phyloP scores from a whole-genome alignment of 768 basidiomycete species.

The Psilocybe sp. region DNA sequence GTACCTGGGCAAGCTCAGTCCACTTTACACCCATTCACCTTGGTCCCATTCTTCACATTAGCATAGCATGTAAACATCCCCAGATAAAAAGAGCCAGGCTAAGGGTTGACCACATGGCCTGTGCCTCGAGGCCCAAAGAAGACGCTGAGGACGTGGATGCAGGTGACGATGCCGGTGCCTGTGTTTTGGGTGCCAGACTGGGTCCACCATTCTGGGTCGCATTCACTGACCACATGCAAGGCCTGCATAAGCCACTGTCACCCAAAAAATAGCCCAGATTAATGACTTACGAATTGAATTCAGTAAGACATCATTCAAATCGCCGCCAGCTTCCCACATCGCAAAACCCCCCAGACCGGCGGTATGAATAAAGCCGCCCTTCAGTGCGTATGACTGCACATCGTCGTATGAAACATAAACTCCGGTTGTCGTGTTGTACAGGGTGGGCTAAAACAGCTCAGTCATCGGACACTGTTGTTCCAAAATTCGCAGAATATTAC shows the following conservation, averaged over 20 bases:
- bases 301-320: slow-evolving; percentile 57
- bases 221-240: slow-evolving; percentile 14
- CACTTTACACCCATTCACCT: too few species aligned
- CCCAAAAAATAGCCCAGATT: slow-evolving; percentile 3
- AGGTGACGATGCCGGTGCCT: background rate
- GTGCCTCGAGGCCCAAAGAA: slow-evolving; percentile 2
- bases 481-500: slow-evolving; percentile 4
- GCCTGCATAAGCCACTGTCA: background rate
- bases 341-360: slow-evolving; percentile 61
- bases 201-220: slow-evolving; percentile 20
- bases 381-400: slow-evolving; percentile 53
- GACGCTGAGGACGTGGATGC: slow-evolving; percentile 3
- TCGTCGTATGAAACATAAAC: slow-evolving; percentile 70
- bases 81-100: slow-evolving; percentile 5
- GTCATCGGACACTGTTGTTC: background rate
- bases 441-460: slow-evolving; percentile 50
- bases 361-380: slow-evolving; percentile 57
- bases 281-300: slow-evolving; percentile 49
- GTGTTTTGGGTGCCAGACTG: slow-evolving; percentile 4
- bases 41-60: too few species aligned
- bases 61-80: too few species aligned
- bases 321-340: slow-evolving; percentile 73
- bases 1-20: too few species aligned
- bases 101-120: slow-evolving; percentile 1
- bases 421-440: slow-evolving; percentile 53